Base-by-base conservation (phyloP, 2,329 filamentous ascomycete species). In the Plenodomus biglobosus region DNA sequence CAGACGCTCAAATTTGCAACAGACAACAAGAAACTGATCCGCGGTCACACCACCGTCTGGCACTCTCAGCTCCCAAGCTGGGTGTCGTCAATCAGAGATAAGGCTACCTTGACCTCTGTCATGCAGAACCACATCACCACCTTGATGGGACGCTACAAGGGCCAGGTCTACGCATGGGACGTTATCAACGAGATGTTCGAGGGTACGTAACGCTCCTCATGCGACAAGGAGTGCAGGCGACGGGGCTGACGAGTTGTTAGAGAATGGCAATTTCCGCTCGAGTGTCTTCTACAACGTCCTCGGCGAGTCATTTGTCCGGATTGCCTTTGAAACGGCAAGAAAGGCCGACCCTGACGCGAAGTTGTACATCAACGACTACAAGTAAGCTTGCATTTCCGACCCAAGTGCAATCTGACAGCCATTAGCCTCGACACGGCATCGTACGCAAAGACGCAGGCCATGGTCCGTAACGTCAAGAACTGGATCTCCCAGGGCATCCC, bases 301-400 rank as follows among this genome's bases (percentile, higher is more conserved):
- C 2, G 86, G 86, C 1, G 84, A 90, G 73, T 81, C 83, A 68
- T 90, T 86, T 64, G 83, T 91, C 41, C 75, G 77, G 21, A 87
- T 90, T 63, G 86, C 87, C 6, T 90, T 90, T 72, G 78, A 83
- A 53, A 82, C 86, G 2, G 87, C 87, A 13, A 79, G 81, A 46
- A 76, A 77, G 8, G 86, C 84, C 5, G 87, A 90, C 65, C 85
- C 87, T 2, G 61, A 72, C 49, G 85, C 84, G 4, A 86, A 85
- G 74, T 76, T 90, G 34, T 91, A 88, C 75, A 88, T 90, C 74
- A 91, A 90, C 69, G 86, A 91, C 64, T 79, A 78, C 68, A 79
- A 77, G 68, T 73, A 50, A 59, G 65, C 36, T n/a, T 30, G 8
- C 20, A 19, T 21, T 16, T 15, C 16, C 10, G 8, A 10, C 11